These are phyloP conservation scores for Aureobasidium sp. DNA, from an alignment of 2,329 filamentous ascomycete genomes.

Conservation along the genomic window DNA sequence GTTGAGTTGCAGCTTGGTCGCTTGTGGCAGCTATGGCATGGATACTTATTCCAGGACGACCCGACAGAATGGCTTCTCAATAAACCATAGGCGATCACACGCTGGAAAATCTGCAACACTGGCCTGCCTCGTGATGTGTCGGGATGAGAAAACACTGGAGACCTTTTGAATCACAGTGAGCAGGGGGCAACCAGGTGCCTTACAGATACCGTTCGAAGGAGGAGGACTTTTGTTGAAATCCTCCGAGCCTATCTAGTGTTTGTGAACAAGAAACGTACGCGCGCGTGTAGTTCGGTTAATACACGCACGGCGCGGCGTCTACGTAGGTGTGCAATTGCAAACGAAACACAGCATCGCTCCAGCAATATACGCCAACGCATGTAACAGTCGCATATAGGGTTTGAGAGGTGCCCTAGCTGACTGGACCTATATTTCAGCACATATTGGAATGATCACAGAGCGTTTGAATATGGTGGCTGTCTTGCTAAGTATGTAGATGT, in stretches of 20 bases:
- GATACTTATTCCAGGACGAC: slow-evolving; percentile 1
- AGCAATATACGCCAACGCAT: not conserved
- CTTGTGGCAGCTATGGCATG: not conserved
- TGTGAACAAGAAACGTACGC: not conserved
- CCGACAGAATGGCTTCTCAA: not conserved
- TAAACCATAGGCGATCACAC: not conserved
- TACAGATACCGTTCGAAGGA: not conserved
- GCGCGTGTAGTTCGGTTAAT: not conserved
- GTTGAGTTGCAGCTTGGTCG: not conserved
- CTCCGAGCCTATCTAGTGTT: not conserved
- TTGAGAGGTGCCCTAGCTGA: not conserved
- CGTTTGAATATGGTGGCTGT: not conserved
- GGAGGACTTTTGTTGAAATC: not conserved
- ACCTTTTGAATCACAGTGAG: not conserved
- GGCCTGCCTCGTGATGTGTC: not conserved
- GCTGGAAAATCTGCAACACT: not conserved
- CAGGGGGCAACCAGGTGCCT: not conserved
- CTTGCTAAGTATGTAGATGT: no score
- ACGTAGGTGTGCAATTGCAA: not conserved
- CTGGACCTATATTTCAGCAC: not conserved
- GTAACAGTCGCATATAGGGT: not conserved
- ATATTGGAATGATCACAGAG: not conserved
- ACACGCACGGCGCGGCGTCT: not conserved
- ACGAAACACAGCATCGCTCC: not conserved
- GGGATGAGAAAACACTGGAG: not conserved